phyloP scores from a whole-genome alignment of 2,329 filamentous ascomycete species.

The Epichloe amarillans region DNA sequence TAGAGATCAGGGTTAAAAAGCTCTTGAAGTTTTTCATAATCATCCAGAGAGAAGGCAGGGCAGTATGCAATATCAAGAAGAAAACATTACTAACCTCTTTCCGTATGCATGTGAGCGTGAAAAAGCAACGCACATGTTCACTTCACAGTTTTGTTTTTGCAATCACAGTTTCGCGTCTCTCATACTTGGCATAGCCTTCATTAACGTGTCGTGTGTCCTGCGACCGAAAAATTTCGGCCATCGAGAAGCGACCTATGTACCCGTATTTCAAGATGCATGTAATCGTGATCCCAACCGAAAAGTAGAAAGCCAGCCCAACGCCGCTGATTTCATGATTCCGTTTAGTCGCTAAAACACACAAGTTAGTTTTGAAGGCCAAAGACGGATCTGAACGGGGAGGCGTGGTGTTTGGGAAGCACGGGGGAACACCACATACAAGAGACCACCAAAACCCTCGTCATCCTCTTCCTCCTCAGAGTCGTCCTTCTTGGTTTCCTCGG shows the following conservation, averaged over 20 bases:
- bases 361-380: conserved; percentile 23
- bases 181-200: conserved; percentile 12
- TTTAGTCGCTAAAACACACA: conserved; percentile 35
- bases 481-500: conserved; percentile 51
- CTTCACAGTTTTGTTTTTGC: neutral
- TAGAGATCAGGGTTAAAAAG: conserved; percentile 55
- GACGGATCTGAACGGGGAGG: neutral
- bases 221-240: conserved; percentile 24
- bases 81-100: conserved; percentile 32
- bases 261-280: conserved; percentile 23
- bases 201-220: conserved; percentile 18
- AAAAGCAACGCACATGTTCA: neutral
- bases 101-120: neutral
- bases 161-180: neutral
- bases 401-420: neutral
- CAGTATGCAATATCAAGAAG: conserved; percentile 6
- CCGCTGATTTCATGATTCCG: conserved; percentile 21
- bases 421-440: conserved; percentile 43
- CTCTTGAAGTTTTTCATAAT: conserved; percentile 46
- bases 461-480: conserved; percentile 58
- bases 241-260: conserved; percentile 34
- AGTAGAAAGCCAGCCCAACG: conserved; percentile 26
- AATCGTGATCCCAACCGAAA: conserved; percentile 32
- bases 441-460: conserved; percentile 62
- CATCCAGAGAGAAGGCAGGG: conserved; percentile 25